These are phyloP conservation scores for Aeschynomene evenia DNA, from an alignment of 306 rosid species.

Conservation along the genomic window DNA sequence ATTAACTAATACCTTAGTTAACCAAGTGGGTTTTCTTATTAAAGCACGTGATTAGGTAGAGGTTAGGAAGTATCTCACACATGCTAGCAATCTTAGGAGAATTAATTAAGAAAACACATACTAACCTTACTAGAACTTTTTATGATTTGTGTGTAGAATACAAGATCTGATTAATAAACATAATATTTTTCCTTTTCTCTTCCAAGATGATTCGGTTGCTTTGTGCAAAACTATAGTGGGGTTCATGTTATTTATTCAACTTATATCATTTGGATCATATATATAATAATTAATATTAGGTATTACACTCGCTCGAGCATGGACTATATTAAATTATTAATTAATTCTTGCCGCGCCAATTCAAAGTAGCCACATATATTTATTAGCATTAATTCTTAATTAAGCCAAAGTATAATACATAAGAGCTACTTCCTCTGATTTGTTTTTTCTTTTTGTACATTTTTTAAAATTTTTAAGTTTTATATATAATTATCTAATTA, in stretches of 20 bases:
- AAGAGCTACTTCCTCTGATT: no score
- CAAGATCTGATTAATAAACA: constrained; percentile 35
- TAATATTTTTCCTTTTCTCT: constrained; percentile 34
- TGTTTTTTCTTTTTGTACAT: no score
- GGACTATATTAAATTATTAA: no score
- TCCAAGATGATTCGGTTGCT: constrained; percentile 46
- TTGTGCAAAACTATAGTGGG: constrained; percentile 48
- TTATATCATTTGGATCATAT: background rate
- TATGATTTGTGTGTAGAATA: constrained; percentile 14
- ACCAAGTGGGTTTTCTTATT: background rate
- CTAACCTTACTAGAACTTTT: constrained; percentile 22
- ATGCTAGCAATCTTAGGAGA: constrained; percentile 35
- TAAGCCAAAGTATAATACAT: no score
- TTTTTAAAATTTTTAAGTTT: no score
- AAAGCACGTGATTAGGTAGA: constrained; percentile 48
- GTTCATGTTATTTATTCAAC: constrained; percentile 55
- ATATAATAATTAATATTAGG: no score
- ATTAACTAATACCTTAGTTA: background rate
- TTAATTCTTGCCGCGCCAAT: background rate
- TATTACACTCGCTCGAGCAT: no score
- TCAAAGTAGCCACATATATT: background rate
- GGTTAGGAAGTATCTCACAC: constrained; percentile 41
- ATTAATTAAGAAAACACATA: constrained; percentile 1
- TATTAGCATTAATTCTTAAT: background rate
- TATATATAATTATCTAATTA: no score